Base-by-base conservation (phyloP, 805 yeast species). In the Yarrowia sp. region DNA sequence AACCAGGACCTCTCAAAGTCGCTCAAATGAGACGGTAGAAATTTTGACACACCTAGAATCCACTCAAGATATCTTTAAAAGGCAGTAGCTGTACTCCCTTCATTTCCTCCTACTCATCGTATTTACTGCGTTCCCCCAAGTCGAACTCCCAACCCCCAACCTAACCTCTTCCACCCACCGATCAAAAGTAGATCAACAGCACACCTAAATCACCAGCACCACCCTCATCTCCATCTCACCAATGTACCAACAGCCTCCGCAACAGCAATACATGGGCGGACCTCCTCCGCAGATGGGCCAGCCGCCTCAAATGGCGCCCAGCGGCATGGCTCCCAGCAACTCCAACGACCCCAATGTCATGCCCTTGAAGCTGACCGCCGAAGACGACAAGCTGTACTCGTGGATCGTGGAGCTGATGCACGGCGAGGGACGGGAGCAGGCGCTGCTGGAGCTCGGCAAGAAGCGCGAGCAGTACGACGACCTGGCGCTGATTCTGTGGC, bases 401-500 rank as follows among this genome's bases (percentile, higher is more conserved):
- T 92, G 97, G 97, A 90, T 95, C 55, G 84, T 89, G 35, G 97
- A 95, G 77, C 82, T 94, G 66, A 92, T 92, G 46, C 89, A 92
- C 70, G 98, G 98, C 1, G 90, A 93, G 36, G 90, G 90, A 74
- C 87, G 96, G 74, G 99, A 95, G 75, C 91, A 94, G 75, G 98
- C 99, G 2, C 82, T 94, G 67, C 80, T 93, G 72, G 98, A 93
- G 77, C 82, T 94, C 55, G 98, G 98, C 10, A 91, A 95, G 76
- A 93, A 93, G 75, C 84, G 99, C 71, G 99, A 94, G 76, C 92
- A 92, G 75, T 94, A 91, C 76, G 98, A 92, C 70, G 98, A 94
- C 77, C 83, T 94, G 70, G 98, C 98, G 0, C 78, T 92, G 48
- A 96, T 94, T 5, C 81, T 94, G 70, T 94, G 99, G 99, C 89